Evolutionary conservation across 768 basidiomycete species (phyloP), one percentile per base, ranked within the genome.

Genomic region (Suillus subluteus): DNA sequence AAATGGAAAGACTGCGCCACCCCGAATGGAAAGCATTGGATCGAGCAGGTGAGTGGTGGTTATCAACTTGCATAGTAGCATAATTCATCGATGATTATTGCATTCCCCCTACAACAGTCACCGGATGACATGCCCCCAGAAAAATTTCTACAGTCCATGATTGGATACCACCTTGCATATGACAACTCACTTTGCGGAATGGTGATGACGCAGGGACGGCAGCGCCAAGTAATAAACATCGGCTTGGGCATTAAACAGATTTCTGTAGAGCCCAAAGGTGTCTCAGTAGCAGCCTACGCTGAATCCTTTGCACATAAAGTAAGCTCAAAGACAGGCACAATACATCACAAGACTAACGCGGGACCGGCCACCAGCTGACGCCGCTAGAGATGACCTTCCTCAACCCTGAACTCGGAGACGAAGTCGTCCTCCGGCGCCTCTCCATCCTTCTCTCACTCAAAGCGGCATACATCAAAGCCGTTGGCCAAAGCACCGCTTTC

Each of bases 401-500:
- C 62, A 73, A 79, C 0, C 80, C 82, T 63, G 84, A 84, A 32
- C 80, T 82, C 38, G 81, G 82, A 1, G 89, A 91, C 68, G 88
- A 91, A 37, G 81, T 88, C 64, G 82, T 88, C 26, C 84, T 95
- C 41, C 88, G 91, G 13, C 86, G 94, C 1, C 80, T 95, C 4
- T 91, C 86, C 76, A 90, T 93, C 73, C 81, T 94, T 58, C 87
- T 95, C 43, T 86, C 92, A 2, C 83, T 95, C 73, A 95, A 95
- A 71, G 82, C 89, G 26, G 88, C 94, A 4, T 94, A 95, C 76
- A 89, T 93, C 79, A 88, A 89, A 70, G 94, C 94, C 0, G 89
- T 94, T 67, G 94, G 92, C 2, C 92, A 94, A 68, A 88, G 91
- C 6, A 77, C 87, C 18, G 92, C 91, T 1, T 94, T 95, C 75